Percentiles rank a stretch among this genome's conserved stretches.
Conservation (phyloP, 192 early-diverging fungal species). For the Coemansia sp. region DNA sequence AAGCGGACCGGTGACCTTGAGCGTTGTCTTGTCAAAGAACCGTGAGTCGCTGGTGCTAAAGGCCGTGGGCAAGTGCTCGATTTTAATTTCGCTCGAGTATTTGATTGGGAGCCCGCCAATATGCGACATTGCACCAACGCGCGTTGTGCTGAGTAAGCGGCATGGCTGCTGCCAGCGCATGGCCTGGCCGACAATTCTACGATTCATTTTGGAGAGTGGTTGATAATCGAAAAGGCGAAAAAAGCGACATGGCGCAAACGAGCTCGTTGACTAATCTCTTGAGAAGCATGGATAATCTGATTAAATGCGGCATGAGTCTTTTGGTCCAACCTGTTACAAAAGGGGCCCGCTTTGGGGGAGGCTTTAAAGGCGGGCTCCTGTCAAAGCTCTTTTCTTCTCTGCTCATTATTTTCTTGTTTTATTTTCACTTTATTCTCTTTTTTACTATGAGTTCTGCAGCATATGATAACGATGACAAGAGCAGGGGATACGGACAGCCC, state of each 20-base stretch:
- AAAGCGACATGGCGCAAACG: no score
- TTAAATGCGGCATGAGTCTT: no score
- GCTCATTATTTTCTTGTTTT: not conserved
- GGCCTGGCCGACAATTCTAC: not conserved
- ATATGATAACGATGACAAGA: no score
- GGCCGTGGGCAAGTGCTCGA: constrained; percentile 64
- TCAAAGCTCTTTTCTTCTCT: not conserved
- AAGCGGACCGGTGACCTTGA: constrained; percentile 77
- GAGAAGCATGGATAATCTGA: no score
- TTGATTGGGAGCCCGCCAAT: constrained; percentile 78
- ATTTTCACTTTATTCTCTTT: no score
- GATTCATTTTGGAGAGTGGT: constrained; percentile 2
- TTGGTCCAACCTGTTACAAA: no score
- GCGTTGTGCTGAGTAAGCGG: constrained; percentile 19
- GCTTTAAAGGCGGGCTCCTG: no score
- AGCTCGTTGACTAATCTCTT: no score
- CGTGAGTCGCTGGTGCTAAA: constrained; percentile 60
- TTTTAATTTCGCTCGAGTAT: constrained; percentile 70
- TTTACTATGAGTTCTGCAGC: no score
- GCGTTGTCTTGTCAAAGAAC: constrained; percentile 60
- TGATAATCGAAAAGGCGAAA: not conserved
- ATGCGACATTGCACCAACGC: constrained; percentile 55
- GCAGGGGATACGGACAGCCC: no score
- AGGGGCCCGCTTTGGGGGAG: no score
- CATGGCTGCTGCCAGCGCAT: not conserved